Evolutionary conservation across 345 rosid species (phyloP).

Genomic region (Noccaea caerulescens): DNA sequence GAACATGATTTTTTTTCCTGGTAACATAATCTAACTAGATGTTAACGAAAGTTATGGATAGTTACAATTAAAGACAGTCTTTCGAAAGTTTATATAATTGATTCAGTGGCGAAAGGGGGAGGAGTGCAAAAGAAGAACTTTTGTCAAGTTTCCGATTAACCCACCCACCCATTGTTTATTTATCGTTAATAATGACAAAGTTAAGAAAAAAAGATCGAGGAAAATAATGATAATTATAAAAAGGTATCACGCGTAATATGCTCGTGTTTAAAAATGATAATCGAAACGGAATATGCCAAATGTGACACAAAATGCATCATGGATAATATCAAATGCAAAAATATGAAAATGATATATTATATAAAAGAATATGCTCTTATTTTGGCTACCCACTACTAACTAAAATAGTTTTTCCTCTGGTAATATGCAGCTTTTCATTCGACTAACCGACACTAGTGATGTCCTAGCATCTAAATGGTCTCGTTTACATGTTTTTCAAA

Average conservation of each 20-base stretch:
- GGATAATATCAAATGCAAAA: neutral
- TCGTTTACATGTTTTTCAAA: neutral
- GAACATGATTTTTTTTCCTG: neutral
- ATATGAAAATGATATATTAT: neutral
- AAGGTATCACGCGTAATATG: conserved; percentile 24
- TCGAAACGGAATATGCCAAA: conserved; percentile 16
- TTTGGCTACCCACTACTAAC: conserved; percentile 31
- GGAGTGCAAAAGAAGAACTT: too few relatives aligned
- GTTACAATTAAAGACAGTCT: neutral
- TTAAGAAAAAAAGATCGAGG: neutral
- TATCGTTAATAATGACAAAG: neutral
- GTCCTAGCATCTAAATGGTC: conserved; percentile 7
- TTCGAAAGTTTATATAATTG: neutral
- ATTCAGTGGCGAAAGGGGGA: too few relatives aligned
- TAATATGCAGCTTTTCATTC: conserved; percentile 35
- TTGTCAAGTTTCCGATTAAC: too few relatives aligned
- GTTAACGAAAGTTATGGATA: neutral
- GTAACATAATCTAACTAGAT: neutral
- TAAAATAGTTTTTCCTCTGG: conserved; percentile 17
- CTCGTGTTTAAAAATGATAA: conserved; percentile 1
- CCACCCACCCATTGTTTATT: too few relatives aligned
- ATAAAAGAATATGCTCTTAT: neutral
- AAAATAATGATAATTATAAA: neutral
- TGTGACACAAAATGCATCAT: conserved; percentile 1
- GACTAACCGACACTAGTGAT: conserved; percentile 17